Evolutionary conservation across 805 yeast genomes (phyloP), one percentile per base, ranked within the genome.

Genomic region (Candida yuanshanica): DNA sequence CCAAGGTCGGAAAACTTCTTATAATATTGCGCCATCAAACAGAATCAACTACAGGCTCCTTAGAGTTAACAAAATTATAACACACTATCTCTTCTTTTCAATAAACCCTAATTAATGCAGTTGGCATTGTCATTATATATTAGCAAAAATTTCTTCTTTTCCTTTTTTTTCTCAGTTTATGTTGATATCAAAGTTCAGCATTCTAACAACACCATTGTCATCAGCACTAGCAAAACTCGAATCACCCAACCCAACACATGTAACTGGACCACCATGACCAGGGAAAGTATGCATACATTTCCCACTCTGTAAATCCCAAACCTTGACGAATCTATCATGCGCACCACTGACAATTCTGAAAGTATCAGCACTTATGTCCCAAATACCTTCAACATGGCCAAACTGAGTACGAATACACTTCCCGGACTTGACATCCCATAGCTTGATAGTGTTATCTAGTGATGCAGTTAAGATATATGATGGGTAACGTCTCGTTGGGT

Each of bases 301-400:
- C 17, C 99, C 98, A 50, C 82, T 80, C 62, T 93, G 97, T 46
- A 93, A 69, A 59, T 93, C 99, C 99, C 99, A 93, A 7, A 93
- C 85, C 60, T 84, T 91, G 46, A 86, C 86, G 26, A 79, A 69
- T 47, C 88, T 75, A 66, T 93, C 99, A 58, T 93, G 97, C 1
- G 96, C 90, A 2, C 98, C 98, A 53, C 93, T 81, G 10, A 91
- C 85, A 35, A 93, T 85, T 50, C 99, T 75, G 70, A 93, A 93
- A 31, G 90, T 89, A 66, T 93, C 98, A 1, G 97, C 95, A 14
- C 93, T 88, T 42, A 93, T 83, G 33, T 91, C 88, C 97, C 98
- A 91, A 16, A 93, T 96, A 18, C 99, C 99, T 63, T 93, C 98
- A 41, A 91, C 88, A 59, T 93, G 99, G 3, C 99, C 99, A 66